Evolutionary conservation across 495 filamentous ascomycete genomes (phyloP), one percentile per base, ranked within the genome.

Genomic region (Talaromyces borbonicus): DNA sequence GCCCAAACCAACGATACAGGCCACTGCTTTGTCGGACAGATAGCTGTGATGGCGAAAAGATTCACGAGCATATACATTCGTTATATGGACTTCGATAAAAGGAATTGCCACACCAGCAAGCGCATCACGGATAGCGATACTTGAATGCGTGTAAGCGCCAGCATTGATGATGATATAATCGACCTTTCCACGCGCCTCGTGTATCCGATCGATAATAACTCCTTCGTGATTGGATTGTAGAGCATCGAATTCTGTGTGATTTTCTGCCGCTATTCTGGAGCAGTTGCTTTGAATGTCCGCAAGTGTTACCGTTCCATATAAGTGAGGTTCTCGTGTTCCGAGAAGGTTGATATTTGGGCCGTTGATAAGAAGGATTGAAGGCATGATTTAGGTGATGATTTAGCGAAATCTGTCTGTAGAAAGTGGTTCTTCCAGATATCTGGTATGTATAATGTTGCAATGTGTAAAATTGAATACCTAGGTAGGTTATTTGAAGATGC

Each of bases 271-370:
- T 51, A 76, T 70, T 11, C 62, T 43, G 24, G 57, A 46, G 35
- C 67, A 66, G 43, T 59, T 49, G n/a, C 48, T 18, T 39, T 77
- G 71, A 52, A 85, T 66, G 49, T 82, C 73, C 27, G 63, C 8
- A 30, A 87, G 76, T 1, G 81, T 84, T 3, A 75, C 77, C 49
- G 58, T 62, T 55, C 82, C 83, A 66, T 84, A 84, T 56, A 86
- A 73, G 49, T 78, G 65, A 9, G 81, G 83, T 57, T 87, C 83
- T 16, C 83, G 73, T 38, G 77, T 81, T 25, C 81, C 83, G 42
- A 86, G 74, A 52, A 87, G 81, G 68, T 85, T 87, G 57, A 87
- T 79, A 63, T 87, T 86, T n/a, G 81, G 81, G 25, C 83, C 82
- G 62, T 85, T 85, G 68, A 87, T 75, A 46, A 85, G 75, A 65